phyloP scores from a whole-genome alignment of 2,329 filamentous ascomycete species.

The Xylaria arbuscula region DNA sequence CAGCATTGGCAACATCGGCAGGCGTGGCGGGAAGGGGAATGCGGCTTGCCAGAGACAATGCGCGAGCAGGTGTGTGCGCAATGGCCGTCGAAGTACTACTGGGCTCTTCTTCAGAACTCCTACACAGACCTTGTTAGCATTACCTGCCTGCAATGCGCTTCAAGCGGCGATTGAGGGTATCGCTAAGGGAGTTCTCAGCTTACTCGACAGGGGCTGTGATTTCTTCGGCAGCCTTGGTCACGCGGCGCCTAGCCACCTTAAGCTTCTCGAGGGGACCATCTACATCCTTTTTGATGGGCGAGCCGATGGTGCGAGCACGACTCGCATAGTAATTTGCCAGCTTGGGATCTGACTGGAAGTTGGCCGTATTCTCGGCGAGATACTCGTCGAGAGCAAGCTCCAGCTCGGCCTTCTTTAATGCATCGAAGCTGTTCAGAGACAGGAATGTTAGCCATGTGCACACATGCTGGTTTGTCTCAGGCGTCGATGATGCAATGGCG shows the following conservation, averaged over 20 bases:
- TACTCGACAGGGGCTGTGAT: slow-evolving; percentile 77
- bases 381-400: slow-evolving; percentile 79
- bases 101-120: slow-evolving; percentile 50
- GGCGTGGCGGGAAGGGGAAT: slow-evolving; percentile 84
- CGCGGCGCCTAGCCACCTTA: slow-evolving; percentile 48
- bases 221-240: slow-evolving; percentile 65
- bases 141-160: background rate
- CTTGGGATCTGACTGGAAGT: slow-evolving; percentile 70
- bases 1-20: slow-evolving; percentile 77
- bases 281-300: slow-evolving; percentile 58
- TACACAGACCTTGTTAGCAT: slow-evolving; percentile 67
- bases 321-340: slow-evolving; percentile 81
- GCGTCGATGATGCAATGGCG: slow-evolving; percentile 39
- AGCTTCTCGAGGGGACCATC: slow-evolving; percentile 44
- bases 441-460: slow-evolving; percentile 42
- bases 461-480: slow-evolving; percentile 33
- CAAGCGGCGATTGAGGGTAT: background rate
- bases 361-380: slow-evolving; percentile 74
- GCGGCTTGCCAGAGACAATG: slow-evolving; percentile 65
- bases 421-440: slow-evolving; percentile 68
- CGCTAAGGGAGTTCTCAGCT: slow-evolving; percentile 70
- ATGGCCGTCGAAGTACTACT: slow-evolving; percentile 57
- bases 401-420: slow-evolving; percentile 81
- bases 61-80: slow-evolving; percentile 62
- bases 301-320: slow-evolving; percentile 68